Conservation (phyloP, 306 rosid species). For the Coriaria nepalensis region DNA sequence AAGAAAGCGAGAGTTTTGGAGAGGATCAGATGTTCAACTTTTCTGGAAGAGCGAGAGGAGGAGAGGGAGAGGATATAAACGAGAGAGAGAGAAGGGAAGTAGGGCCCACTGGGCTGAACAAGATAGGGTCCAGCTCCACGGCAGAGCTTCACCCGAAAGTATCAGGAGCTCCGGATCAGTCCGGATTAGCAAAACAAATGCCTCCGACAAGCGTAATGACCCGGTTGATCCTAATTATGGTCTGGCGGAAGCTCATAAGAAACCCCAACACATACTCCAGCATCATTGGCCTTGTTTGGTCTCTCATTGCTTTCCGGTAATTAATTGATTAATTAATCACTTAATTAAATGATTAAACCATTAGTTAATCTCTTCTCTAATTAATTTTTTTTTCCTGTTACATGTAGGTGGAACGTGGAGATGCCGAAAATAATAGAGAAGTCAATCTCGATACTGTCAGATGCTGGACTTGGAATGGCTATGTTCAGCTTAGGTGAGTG, state of each 20-base stretch:
- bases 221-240: conserved; percentile 84
- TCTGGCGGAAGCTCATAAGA: conserved; percentile 83
- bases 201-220: conserved; percentile 93
- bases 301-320: conserved; percentile 66
- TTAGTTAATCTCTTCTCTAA: no score
- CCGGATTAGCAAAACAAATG: conserved; percentile 30
- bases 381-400: not conserved
- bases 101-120: conserved; percentile 8
- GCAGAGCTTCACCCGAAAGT: not conserved
- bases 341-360: no score
- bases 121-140: conserved; percentile 5
- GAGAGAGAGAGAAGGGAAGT: conserved; percentile 7
- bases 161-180: conserved; percentile 2
- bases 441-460: conserved; percentile 16
- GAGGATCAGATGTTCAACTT: conserved; percentile 8
- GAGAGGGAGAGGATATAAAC: not conserved
- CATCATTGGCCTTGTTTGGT: conserved; percentile 72
- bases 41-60: not conserved
- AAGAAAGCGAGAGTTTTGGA: conserved; percentile 3
- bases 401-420: conserved; percentile 12
- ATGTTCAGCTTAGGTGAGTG: conserved; percentile 18
- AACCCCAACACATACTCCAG: conserved; percentile 91
- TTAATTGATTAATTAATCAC: no score
- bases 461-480: conserved; percentile 20
- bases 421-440: conserved; percentile 12